phyloP scores from a whole-genome alignment of 768 basidiomycete species.

The Xerocomellus chrysenteron region DNA sequence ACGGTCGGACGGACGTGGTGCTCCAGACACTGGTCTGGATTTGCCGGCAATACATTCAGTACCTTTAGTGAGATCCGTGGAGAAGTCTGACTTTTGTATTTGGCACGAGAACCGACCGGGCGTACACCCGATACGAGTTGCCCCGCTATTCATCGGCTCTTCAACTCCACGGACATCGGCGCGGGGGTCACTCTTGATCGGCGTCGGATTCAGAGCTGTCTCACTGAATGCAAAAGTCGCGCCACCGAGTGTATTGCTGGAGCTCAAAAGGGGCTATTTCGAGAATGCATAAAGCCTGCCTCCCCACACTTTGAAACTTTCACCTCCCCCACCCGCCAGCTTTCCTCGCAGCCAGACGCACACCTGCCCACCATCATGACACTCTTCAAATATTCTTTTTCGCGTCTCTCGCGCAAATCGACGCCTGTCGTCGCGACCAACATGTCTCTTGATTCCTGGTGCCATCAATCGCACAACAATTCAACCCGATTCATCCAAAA shows the following conservation, averaged over 20 bases:
- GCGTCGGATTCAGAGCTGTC: neutral
- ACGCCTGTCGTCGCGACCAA: slow-evolving; percentile 1
- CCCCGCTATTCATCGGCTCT: neutral
- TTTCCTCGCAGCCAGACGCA: neutral
- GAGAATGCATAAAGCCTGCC: neutral
- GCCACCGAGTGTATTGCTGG: neutral
- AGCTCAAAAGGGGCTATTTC: neutral
- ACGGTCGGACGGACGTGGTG: neutral
- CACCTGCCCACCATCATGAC: neutral
- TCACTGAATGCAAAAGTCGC: neutral
- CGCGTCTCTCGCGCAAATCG: neutral
- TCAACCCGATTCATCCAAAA: slow-evolving; percentile 1
- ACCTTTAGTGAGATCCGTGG: neutral
- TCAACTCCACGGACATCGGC: neutral
- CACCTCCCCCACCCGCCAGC: neutral
- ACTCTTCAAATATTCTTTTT: neutral
- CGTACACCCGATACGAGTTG: neutral
- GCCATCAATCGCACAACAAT: neutral
- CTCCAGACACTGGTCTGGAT: too few species aligned
- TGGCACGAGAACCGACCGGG: neutral
- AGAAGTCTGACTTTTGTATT: neutral
- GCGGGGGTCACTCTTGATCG: neutral
- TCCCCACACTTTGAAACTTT: neutral
- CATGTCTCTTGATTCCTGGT: slow-evolving; percentile 2
- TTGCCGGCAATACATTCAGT: too few species aligned